Evolutionary conservation across 169 alveolate genomes (phyloP).

Genomic region (Eimeria maxima): DNA sequence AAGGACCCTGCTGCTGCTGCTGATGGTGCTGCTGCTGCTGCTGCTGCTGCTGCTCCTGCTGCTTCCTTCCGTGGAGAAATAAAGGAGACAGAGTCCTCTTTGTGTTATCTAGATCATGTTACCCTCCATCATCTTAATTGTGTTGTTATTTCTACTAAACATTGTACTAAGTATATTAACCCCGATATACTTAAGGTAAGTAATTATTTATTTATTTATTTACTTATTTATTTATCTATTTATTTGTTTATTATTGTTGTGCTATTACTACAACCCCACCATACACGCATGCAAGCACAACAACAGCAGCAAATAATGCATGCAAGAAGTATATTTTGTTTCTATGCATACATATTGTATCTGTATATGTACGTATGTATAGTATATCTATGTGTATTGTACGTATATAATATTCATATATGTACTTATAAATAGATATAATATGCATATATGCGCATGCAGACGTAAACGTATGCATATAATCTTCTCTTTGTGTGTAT

Average conservation of each 20-base stretch:
- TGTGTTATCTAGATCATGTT: background rate
- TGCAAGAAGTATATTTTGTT: background rate
- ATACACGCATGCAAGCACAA: no score
- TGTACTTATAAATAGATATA: no score
- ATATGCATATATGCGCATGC: no score
- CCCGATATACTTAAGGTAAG: conserved; percentile 51
- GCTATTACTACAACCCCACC: background rate
- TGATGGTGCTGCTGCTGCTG: background rate
- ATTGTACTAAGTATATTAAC: conserved; percentile 9
- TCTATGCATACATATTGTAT: background rate
- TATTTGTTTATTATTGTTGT: background rate
- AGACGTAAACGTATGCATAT: no score
- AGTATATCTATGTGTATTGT: background rate
- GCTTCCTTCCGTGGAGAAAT: background rate
- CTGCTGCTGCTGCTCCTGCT: background rate
- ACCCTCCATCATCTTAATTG: conserved; percentile 59
- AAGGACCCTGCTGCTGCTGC: background rate
- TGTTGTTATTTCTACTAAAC: conserved; percentile 1
- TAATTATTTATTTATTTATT: background rate
- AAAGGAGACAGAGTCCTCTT: conserved; percentile 58
- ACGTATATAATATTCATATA: no score
- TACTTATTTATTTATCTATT: no score
- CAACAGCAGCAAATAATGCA: no score
- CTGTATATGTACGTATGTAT: background rate
- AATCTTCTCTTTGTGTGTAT: no score